These are phyloP conservation scores for Cytospora paraplurivora DNA, from an alignment of 2,329 filamentous ascomycete species.

Conservation along the genomic window DNA sequence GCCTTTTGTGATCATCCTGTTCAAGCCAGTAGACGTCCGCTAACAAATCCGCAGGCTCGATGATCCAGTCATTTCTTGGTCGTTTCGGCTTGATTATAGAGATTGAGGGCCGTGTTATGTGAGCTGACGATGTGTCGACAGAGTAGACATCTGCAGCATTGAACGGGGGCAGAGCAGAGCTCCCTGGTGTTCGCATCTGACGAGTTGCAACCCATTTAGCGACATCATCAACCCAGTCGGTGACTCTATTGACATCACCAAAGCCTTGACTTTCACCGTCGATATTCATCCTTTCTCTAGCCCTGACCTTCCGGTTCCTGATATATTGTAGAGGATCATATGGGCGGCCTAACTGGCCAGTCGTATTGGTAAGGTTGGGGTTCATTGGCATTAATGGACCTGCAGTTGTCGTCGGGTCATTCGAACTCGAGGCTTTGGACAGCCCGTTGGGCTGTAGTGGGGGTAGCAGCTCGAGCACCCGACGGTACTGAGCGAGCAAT, in stretches of 20 bases:
- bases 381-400: constrained; percentile 39
- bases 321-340: constrained; percentile 95
- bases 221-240: constrained; percentile 75
- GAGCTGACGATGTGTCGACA: constrained; percentile 45
- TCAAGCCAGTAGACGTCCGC: constrained; percentile 93
- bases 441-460: constrained; percentile 59
- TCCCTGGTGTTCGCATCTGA: constrained; percentile 36
- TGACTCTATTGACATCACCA: constrained; percentile 70
- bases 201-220: constrained; percentile 49
- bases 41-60: constrained; percentile 81
- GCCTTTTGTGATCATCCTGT: constrained; percentile 73
- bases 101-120: constrained; percentile 43
- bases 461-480: constrained; percentile 76
- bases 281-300: constrained; percentile 73
- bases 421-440: constrained; percentile 40
- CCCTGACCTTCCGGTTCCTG: constrained; percentile 83
- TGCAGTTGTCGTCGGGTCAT: constrained; percentile 47
- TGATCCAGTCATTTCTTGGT: constrained; percentile 81
- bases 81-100: constrained; percentile 64
- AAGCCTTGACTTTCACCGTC: constrained; percentile 78
- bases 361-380: constrained; percentile 36
- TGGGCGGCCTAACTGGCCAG: constrained; percentile 59
- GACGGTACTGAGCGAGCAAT: constrained; percentile 80
- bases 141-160: constrained; percentile 48
- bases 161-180: constrained; percentile 49